Percentiles rank a stretch among this genome's conserved stretches.
These are phyloP conservation scores for Schizophyllum amplum DNA, from an alignment of 1,284 basidiomycete genomes.

Conservation along the genomic window DNA sequence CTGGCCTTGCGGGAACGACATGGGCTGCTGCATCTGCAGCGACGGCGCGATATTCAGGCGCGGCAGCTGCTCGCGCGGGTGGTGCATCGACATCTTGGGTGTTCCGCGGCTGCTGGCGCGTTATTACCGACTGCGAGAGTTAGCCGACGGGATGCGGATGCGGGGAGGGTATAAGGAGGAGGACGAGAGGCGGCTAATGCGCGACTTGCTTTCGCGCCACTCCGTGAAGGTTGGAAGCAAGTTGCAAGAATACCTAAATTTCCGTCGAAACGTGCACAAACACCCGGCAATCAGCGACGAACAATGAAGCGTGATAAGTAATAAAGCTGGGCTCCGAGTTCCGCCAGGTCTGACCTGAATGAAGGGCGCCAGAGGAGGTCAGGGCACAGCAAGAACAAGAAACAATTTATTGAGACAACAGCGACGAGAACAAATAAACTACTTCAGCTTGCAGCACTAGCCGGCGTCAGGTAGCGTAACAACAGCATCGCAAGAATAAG, in stretches of 20 bases:
- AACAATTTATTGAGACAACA: too few species aligned
- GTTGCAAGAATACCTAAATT: not conserved
- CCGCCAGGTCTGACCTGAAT: too few species aligned
- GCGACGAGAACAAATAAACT: too few species aligned
- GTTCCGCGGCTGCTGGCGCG: not conserved
- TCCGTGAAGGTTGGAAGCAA: not conserved
- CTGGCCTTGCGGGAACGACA: constrained; percentile 29
- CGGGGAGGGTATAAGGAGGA: not conserved
- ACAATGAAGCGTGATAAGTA: not conserved
- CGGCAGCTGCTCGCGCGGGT: constrained; percentile 28
- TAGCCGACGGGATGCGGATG: not conserved
- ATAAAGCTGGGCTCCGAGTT: too few species aligned
- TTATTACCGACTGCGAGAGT: not conserved
- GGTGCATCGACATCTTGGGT: constrained; percentile 17
- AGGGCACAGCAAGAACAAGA: too few species aligned
- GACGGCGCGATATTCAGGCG: constrained; percentile 36
- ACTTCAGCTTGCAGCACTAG: too few species aligned
- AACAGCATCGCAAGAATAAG: too few species aligned
- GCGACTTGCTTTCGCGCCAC: not conserved
- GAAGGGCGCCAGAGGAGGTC: too few species aligned
- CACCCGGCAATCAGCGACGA: not conserved
- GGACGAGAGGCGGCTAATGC: too few species aligned
- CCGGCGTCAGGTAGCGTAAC: too few species aligned
- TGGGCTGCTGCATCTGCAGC: constrained; percentile 39
- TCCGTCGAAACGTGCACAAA: not conserved